phyloP scores from a whole-genome alignment of 768 basidiomycete species.

The Panaeolus cyanescens region DNA sequence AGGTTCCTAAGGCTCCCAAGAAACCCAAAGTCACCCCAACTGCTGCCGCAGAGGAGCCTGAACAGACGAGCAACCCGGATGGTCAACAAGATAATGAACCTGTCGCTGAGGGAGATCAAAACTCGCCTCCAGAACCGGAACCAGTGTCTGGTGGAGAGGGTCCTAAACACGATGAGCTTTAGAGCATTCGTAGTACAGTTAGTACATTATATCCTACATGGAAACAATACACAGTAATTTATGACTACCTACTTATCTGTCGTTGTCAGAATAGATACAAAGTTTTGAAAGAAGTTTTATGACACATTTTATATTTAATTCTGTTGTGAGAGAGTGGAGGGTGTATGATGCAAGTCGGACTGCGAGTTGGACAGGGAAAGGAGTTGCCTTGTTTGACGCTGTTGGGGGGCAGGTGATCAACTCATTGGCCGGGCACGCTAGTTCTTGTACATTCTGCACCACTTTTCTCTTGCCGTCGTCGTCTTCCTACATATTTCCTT shows the following conservation, averaged over 20 bases:
- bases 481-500: background rate
- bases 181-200: background rate
- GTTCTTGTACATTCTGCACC: slow-evolving; percentile 1
- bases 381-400: slow-evolving; percentile 24
- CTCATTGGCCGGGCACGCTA: background rate
- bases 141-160: slow-evolving; percentile 13
- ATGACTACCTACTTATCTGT: background rate
- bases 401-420: slow-evolving; percentile 33
- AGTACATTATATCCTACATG: background rate
- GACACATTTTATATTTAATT: too few relatives aligned
- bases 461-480: background rate
- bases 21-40: slow-evolving; percentile 45
- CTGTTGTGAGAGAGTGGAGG: background rate
- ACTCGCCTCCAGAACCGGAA: background rate
- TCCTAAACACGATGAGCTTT: slow-evolving; percentile 24
- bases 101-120: background rate
- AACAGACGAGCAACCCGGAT: slow-evolving; percentile 7
- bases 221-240: slow-evolving; percentile 1
- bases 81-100: slow-evolving; percentile 18
- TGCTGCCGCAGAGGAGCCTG: slow-evolving; percentile 8
- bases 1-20: slow-evolving; percentile 58
- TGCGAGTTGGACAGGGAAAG: slow-evolving; percentile 20
- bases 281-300: background rate
- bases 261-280: background rate
- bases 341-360: slow-evolving; percentile 17